phyloP scores from a whole-genome alignment of 768 basidiomycete species.

The Suillus bovinus region DNA sequence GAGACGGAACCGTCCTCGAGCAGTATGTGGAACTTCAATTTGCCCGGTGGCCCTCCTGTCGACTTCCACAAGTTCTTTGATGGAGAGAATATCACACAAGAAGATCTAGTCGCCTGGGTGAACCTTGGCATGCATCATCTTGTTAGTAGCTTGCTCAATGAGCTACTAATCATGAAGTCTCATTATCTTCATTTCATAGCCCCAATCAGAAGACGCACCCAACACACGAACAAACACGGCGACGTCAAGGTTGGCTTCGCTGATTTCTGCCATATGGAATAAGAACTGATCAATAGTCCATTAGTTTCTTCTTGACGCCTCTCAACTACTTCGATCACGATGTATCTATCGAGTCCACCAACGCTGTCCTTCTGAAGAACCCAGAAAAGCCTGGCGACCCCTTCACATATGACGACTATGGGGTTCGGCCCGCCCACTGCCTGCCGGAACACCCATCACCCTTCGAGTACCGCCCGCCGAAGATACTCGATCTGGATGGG shows the following conservation, averaged over 20 bases:
- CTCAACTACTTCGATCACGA: slow-evolving; percentile 69
- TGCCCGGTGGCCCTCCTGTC: slow-evolving; percentile 55
- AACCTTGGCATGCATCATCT: slow-evolving; percentile 70
- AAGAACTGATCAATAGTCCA: neutral
- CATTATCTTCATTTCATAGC: slow-evolving; percentile 31
- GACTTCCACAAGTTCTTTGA: slow-evolving; percentile 66
- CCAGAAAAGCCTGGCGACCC: slow-evolving; percentile 39
- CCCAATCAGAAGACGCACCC: slow-evolving; percentile 64
- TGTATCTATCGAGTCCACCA: slow-evolving; percentile 56
- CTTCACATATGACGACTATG: slow-evolving; percentile 52
- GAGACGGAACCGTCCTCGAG: slow-evolving; percentile 61
- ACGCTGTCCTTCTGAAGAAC: slow-evolving; percentile 48
- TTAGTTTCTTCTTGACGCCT: slow-evolving; percentile 57
- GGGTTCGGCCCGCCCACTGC: slow-evolving; percentile 44
- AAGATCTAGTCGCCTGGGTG: slow-evolving; percentile 67
- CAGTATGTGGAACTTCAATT: slow-evolving; percentile 62
- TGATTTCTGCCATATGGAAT: neutral
- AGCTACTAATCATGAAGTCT: neutral
- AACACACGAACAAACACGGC: slow-evolving; percentile 60
- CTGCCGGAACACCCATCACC: slow-evolving; percentile 37
- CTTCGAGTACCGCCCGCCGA: slow-evolving; percentile 40
- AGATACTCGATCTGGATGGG: slow-evolving; percentile 37
- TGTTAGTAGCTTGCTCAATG: slow-evolving; percentile 26
- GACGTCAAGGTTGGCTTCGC: slow-evolving; percentile 44
- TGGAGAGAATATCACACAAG: slow-evolving; percentile 60